A percentile compares a stretch with the other conserved stretches of the same genome.
These are phyloP conservation scores for Protomyces inouyei DNA, from an alignment of 1,139 yeast genomes.

Conservation along the genomic window DNA sequence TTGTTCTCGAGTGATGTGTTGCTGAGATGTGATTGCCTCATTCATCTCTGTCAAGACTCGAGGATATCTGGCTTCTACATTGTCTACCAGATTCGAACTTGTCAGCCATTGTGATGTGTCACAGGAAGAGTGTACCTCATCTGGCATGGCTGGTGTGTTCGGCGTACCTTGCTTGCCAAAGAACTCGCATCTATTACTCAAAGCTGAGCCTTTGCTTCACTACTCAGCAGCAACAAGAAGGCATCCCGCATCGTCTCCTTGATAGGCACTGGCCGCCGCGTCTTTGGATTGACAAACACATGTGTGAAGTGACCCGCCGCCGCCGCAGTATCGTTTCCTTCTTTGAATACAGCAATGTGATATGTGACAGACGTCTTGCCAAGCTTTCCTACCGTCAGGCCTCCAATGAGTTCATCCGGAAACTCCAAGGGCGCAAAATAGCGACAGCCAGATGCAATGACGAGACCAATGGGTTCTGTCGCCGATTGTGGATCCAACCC, in stretches of 20 bases:
- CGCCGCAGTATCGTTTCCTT: neutral
- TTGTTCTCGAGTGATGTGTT: too few species aligned
- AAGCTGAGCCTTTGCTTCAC: neutral
- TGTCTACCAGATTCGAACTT: too few species aligned
- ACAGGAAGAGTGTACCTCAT: too few species aligned
- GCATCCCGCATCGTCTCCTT: neutral
- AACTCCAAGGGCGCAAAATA: slow-evolving; percentile 20
- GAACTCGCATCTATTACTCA: neutral
- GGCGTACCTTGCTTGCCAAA: too few species aligned
- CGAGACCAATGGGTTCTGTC: slow-evolving; percentile 18
- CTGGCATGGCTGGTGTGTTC: too few species aligned
- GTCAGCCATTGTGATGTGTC: too few species aligned
- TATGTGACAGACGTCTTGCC: slow-evolving; percentile 17
- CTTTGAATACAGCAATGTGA: slow-evolving; percentile 4
- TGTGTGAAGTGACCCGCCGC: slow-evolving; percentile 20
- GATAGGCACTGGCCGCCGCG: slow-evolving; percentile 19
- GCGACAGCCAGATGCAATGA: slow-evolving; percentile 19
- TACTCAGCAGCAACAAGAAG: neutral
- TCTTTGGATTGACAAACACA: slow-evolving; percentile 22
- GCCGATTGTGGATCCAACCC: neutral
- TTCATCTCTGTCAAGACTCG: too few species aligned
- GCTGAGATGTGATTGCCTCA: too few species aligned
- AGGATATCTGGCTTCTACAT: too few species aligned
- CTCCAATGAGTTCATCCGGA: slow-evolving; percentile 3
- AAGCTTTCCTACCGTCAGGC: slow-evolving; percentile 8